These are phyloP conservation scores for Ampelomyces quisqualis DNA, from an alignment of 2,329 filamentous ascomycete genomes.

Conservation along the genomic window DNA sequence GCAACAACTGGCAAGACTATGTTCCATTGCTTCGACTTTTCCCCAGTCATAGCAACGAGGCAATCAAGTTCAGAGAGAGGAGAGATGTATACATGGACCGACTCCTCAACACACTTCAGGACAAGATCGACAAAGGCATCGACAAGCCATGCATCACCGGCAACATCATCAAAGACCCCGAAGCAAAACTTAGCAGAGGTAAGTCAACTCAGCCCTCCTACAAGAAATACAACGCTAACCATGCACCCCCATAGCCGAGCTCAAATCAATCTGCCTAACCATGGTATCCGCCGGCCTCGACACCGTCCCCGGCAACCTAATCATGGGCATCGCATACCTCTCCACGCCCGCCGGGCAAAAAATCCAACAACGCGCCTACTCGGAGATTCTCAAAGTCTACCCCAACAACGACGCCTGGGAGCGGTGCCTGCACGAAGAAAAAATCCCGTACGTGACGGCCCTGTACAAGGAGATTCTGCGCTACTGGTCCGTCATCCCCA, in stretches of 20 bases:
- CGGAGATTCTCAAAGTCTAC: conserved; percentile 70
- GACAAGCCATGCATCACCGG: conserved; percentile 69
- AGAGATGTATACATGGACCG: conserved; percentile 66
- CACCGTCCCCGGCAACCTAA: conserved; percentile 75
- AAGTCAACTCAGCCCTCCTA: conserved; percentile 17
- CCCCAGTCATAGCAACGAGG: conserved; percentile 62
- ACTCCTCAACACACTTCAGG: conserved; percentile 61
- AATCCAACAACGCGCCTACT: conserved; percentile 68
- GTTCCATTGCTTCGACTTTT: conserved; percentile 71
- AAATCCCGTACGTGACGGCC: conserved; percentile 73
- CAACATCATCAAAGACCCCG: conserved; percentile 69
- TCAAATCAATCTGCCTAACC: conserved; percentile 78
- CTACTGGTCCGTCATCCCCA: conserved; percentile 77
- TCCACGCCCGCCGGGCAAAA: conserved; percentile 66
- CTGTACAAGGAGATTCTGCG: conserved; percentile 76
- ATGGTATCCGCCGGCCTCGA: conserved; percentile 82
- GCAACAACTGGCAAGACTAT: conserved; percentile 84
- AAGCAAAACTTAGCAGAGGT: conserved; percentile 68
- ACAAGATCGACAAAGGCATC: conserved; percentile 61
- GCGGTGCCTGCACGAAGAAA: conserved; percentile 70
- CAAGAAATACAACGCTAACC: conserved; percentile 6
- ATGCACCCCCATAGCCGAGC: conserved; percentile 61
- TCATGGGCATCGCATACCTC: conserved; percentile 77
- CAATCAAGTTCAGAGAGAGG: conserved; percentile 65
- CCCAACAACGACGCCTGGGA: conserved; percentile 76